phyloP scores from a whole-genome alignment of 23 red algal species.

The Chondrus crispus region DNA sequence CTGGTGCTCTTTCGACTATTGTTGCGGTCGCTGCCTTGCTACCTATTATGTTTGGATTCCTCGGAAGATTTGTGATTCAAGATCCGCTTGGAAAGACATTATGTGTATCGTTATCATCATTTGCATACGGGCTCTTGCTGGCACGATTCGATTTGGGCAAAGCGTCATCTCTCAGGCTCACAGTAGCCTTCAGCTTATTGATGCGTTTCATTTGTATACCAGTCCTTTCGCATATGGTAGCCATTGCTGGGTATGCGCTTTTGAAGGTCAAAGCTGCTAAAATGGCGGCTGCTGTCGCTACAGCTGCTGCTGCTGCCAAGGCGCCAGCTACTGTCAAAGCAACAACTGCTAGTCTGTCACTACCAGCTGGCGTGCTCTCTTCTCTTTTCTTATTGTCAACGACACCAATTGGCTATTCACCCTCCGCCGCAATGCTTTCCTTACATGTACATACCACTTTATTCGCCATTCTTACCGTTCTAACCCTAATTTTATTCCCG shows the following conservation, averaged over 20 bases:
- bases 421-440: conserved; percentile 53
- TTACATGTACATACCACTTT: conserved; percentile 52
- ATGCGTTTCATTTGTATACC: conserved; percentile 42
- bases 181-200: conserved; percentile 38
- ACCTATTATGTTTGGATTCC: neutral
- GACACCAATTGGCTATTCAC: conserved; percentile 47
- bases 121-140: conserved; percentile 42
- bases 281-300: conserved; percentile 33
- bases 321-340: conserved; percentile 45
- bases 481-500: conserved; percentile 41
- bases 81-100: neutral
- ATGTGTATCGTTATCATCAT: conserved; percentile 35
- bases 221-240: conserved; percentile 49
- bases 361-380: conserved; percentile 32
- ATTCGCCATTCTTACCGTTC: conserved; percentile 31
- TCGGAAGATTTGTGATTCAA: neutral
- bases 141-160: conserved; percentile 51
- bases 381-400: conserved; percentile 56
- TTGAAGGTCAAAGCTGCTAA: conserved; percentile 24
- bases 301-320: conserved; percentile 14
- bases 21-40: neutral
- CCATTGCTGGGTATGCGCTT: conserved; percentile 44
- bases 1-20: conserved; percentile 38
- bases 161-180: conserved; percentile 38
- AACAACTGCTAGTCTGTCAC: conserved; percentile 26